Evolutionary conservation across 345 rosid species (phyloP).

Genomic region (Garcia nutans): DNA sequence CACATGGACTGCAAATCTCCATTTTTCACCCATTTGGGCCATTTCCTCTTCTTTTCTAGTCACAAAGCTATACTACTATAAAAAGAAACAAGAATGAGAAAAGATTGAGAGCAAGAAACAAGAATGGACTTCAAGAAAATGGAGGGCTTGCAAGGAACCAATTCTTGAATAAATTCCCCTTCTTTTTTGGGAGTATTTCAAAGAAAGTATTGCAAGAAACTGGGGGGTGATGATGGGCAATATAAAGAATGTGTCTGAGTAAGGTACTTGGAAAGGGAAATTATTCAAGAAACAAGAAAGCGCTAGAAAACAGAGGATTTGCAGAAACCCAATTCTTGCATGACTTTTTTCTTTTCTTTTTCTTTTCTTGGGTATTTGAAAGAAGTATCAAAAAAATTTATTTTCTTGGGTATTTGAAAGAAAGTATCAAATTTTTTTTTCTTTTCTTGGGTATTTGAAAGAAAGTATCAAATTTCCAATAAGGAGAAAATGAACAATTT

Average conservation of each 20-base stretch:
- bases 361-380: background rate
- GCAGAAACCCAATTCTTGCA: background rate
- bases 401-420: no score
- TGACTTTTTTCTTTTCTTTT: no score
- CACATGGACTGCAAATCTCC: conserved; percentile 45
- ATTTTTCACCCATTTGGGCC: conserved; percentile 32
- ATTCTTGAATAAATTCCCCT: background rate
- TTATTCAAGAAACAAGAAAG: background rate
- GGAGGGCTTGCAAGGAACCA: background rate
- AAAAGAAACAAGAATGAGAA: background rate
- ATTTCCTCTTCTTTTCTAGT: background rate
- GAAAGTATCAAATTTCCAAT: background rate
- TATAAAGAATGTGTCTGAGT: no score
- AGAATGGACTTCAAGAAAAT: background rate
- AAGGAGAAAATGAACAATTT: background rate
- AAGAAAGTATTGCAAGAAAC: background rate
- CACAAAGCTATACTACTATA: background rate
- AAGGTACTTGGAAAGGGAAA: no score
- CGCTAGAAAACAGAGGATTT: background rate
- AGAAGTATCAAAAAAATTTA: background rate
- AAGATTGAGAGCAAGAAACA: no score
- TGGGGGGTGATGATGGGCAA: background rate
- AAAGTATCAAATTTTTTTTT: background rate
- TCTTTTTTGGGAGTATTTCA: background rate
- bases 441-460: background rate